Evolutionary conservation across 1,284 basidiomycete species (phyloP).

Genomic region (Sphaerobolus stellatus): DNA sequence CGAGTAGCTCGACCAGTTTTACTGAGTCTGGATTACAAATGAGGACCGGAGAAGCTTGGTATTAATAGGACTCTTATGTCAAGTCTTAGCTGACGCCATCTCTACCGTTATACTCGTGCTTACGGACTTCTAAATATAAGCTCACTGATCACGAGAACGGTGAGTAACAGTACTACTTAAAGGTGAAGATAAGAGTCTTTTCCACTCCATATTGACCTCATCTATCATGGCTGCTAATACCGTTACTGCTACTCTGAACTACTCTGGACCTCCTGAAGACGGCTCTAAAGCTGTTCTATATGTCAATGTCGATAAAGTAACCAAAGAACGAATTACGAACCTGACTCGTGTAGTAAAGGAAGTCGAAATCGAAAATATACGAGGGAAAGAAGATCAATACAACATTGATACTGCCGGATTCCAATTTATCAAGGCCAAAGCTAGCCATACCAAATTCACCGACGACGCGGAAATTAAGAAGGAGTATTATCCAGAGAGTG

Average conservation of each 20-base stretch:
- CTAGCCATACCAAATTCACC: constrained; percentile 44
- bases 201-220: too few species aligned
- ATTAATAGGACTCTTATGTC: too few species aligned
- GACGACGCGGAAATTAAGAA: constrained; percentile 48
- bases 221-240: background rate
- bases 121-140: too few species aligned
- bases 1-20: too few species aligned
- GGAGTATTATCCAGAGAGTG: constrained; percentile 62
- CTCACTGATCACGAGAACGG: too few species aligned
- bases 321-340: background rate
- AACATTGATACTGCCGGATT: constrained; percentile 39
- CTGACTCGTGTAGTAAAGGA: background rate
- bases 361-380: background rate
- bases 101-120: too few species aligned
- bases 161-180: too few species aligned
- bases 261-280: background rate
- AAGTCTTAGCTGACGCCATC: too few species aligned
- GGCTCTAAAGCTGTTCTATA: background rate
- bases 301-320: background rate
- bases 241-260: background rate
- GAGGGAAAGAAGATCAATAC: background rate
- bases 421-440: constrained; percentile 42
- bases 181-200: too few species aligned
- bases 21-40: too few species aligned
- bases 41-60: too few species aligned